Evolutionary conservation across 2,329 filamentous ascomycete species (phyloP), one percentile per base, ranked within the genome.

Genomic region (Neophaeococcomyces mojaviensis): DNA sequence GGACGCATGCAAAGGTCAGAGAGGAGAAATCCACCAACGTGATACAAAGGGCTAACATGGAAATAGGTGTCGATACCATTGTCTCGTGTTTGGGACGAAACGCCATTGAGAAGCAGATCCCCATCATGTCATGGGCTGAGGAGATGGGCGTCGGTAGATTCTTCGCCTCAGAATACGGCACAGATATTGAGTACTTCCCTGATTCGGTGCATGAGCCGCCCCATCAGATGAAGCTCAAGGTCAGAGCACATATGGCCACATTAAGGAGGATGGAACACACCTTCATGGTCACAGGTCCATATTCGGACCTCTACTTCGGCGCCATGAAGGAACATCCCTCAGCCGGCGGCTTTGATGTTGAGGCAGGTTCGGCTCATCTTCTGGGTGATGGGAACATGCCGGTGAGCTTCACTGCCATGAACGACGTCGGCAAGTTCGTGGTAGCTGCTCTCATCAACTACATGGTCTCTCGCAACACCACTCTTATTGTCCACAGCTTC

Each of bases 401-500:
- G 49, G 71, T 87, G 49, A 81, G 79, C 30, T 76, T 88, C 55
- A 86, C 81, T 2, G 83, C 79, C 2, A 85, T 85, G 78, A 67
- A 70, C 18, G 85, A 88, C 56, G 82, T 86, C 8, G 84, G 83
- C 3, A 79, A 76, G 46, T 72, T 83, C 19, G 72, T 86, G 1
- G 77, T 79, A 1, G 77, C 77, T 0, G 74, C 81, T 1, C 69
- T 87, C 12, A 69, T 68, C 13, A 75, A 81, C 48, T 77, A 78
- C 2, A 62, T 72, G 8, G 68, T 63, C 4, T 69, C 77, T 0
- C 69, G 69, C 28, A 76, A 77, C 52, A 72, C 74, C 44, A 73
- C 77, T 0, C 64, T 87, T 28, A 81, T 78, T 48, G 79, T 87
- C 1, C 82, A 86, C 57, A 86, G 82, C 0, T 88, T 86, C 53